phyloP scores from a whole-genome alignment of 2,329 filamentous ascomycete species.

The Aspergillus sergii region DNA sequence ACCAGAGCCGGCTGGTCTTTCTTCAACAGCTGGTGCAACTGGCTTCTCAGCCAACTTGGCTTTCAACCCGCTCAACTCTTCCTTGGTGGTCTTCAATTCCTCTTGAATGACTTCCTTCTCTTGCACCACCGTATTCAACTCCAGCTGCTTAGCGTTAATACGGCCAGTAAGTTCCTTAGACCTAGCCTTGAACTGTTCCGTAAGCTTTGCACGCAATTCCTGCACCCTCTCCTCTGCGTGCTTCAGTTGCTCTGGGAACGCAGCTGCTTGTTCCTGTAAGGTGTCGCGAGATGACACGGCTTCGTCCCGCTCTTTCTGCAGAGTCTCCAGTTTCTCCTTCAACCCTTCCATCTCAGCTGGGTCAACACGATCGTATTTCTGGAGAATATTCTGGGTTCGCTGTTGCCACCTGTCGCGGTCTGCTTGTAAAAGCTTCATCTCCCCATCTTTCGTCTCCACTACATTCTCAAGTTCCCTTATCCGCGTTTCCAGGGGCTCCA shows the following conservation, averaged over 20 bases:
- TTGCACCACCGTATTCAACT: constrained; percentile 51
- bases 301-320: constrained; percentile 70
- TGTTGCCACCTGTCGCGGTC: constrained; percentile 96
- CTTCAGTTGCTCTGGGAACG: constrained; percentile 52
- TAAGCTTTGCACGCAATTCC: constrained; percentile 51
- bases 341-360: constrained; percentile 89
- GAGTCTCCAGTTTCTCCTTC: constrained; percentile 71
- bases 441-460: constrained; percentile 78
- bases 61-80: constrained; percentile 55
- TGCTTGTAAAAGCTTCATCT: constrained; percentile 84
- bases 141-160: constrained; percentile 56
- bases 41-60: constrained; percentile 57
- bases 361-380: constrained; percentile 93
- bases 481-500: constrained; percentile 79
- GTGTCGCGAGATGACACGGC: constrained; percentile 56
- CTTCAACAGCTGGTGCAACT: constrained; percentile 45
- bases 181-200: constrained; percentile 57
- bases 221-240: constrained; percentile 52
- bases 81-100: constrained; percentile 64
- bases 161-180: constrained; percentile 67
- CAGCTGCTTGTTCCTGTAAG: constrained; percentile 54
- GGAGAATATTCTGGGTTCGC: constrained; percentile 90
- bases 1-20: constrained; percentile 53
- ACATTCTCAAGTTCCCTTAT: constrained; percentile 83
- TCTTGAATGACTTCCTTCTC: constrained; percentile 71